Evolutionary conservation across 345 rosid species (phyloP).

Genomic region (Gossypium herbaceum): DNA sequence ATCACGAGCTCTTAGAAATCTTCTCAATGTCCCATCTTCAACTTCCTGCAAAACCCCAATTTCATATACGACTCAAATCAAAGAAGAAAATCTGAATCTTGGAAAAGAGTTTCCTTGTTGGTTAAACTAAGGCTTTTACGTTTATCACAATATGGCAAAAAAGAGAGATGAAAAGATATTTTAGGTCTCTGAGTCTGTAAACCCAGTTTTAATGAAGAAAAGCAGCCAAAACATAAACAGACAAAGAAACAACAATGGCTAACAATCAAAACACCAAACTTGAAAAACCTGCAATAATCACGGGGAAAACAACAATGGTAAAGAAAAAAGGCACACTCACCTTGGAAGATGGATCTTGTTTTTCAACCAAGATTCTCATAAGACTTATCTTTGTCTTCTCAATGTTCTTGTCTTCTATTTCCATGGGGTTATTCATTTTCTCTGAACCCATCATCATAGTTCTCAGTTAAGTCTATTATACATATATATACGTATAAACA

Average conservation of each 20-base stretch:
- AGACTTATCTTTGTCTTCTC: conserved; percentile 25
- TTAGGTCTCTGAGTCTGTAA: neutral
- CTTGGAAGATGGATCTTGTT: conserved; percentile 35
- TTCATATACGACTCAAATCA: neutral
- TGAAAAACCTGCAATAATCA: neutral
- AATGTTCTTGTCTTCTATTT: neutral
- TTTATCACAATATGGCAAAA: neutral
- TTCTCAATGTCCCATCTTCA: conserved; percentile 38
- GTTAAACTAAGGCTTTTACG: neutral
- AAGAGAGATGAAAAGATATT: neutral
- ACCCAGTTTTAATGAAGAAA: neutral
- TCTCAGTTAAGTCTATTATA: neutral
- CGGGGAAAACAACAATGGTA: neutral
- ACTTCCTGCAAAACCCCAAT: conserved; percentile 28
- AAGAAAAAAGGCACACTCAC: conserved; percentile 4
- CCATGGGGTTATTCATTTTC: conserved; percentile 8
- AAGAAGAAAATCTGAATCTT: neutral
- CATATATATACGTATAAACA: neutral
- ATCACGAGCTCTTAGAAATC: conserved; percentile 49
- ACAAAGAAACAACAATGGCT: neutral
- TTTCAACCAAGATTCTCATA: conserved; percentile 32
- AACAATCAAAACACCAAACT: neutral
- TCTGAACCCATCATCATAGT: neutral
- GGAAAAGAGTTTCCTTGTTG: neutral
- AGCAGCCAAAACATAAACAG: neutral